Evolutionary conservation across 306 rosid species (phyloP).

Genomic region (Castanea sativa): DNA sequence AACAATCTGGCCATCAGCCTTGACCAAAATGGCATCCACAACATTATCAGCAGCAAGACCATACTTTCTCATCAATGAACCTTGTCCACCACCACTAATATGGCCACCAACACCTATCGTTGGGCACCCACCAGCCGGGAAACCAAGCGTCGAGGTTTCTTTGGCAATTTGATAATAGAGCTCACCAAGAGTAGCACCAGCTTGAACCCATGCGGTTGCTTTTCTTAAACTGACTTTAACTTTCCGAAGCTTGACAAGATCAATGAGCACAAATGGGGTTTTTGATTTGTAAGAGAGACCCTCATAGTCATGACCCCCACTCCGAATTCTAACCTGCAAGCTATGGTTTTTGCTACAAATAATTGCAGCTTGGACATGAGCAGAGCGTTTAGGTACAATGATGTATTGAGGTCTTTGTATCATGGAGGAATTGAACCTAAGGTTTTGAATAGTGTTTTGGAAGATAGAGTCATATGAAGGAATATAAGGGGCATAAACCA

Average conservation of each 20-base stretch:
- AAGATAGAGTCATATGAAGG: neutral
- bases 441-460: neutral
- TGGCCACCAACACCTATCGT: conserved; percentile 64
- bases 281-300: conserved; percentile 37
- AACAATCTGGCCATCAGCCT: conserved; percentile 48
- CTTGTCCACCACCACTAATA: conserved; percentile 75
- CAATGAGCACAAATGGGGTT: conserved; percentile 40
- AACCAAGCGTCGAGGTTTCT: conserved; percentile 48
- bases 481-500: neutral
- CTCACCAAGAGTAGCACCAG: conserved; percentile 66
- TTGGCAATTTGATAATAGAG: conserved; percentile 49
- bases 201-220: conserved; percentile 57
- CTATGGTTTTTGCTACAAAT: neutral
- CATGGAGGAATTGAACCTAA: neutral
- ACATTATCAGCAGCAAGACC: conserved; percentile 67
- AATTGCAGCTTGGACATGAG: neutral
- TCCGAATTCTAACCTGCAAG: neutral
- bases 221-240: conserved; percentile 34
- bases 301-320: conserved; percentile 60
- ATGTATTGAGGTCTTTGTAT: neutral
- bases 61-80: conserved; percentile 58
- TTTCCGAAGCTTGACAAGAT: conserved; percentile 27
- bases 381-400: neutral
- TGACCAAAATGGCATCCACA: conserved; percentile 48
- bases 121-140: conserved; percentile 72